Conservation (phyloP, 2,329 filamentous ascomycete species). For the Apiospora pterosperma region DNA sequence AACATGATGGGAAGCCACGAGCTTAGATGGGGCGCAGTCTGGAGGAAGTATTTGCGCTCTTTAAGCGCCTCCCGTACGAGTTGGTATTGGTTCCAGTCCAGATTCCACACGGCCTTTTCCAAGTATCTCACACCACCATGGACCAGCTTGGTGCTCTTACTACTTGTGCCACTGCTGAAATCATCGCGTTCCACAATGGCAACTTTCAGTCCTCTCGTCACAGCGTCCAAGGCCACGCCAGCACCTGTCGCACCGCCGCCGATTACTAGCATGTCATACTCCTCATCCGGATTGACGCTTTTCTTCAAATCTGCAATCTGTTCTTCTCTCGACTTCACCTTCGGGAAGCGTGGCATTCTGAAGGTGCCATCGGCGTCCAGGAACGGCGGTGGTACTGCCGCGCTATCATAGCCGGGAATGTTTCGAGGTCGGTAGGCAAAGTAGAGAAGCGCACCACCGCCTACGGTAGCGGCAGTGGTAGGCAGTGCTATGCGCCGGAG, state of each 20-base stretch:
- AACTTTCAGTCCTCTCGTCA: constrained; percentile 67
- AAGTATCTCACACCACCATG: constrained; percentile 73
- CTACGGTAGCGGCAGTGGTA: constrained; percentile 36
- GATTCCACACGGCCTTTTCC: constrained; percentile 72
- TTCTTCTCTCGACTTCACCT: constrained; percentile 57
- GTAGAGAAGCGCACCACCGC: constrained; percentile 41
- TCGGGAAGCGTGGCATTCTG: constrained; percentile 63
- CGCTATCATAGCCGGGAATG: constrained; percentile 66
- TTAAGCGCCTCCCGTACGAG: constrained; percentile 70
- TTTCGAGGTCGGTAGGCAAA: constrained; percentile 65
- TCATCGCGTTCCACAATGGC: constrained; percentile 71
- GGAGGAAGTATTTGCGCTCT: constrained; percentile 72
- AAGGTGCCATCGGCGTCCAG: constrained; percentile 67
- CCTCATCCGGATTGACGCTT: constrained; percentile 35
- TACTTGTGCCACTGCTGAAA: constrained; percentile 70
- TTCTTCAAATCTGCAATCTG: constrained; percentile 60
- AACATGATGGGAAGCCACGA: constrained; percentile 75
- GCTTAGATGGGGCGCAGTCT: constrained; percentile 71
- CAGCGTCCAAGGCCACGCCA: constrained; percentile 70
- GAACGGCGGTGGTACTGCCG: constrained; percentile 67
- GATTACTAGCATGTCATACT: constrained; percentile 69
- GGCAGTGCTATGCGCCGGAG: constrained; percentile 43
- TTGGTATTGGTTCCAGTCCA: constrained; percentile 70
- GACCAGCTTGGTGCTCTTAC: constrained; percentile 75
- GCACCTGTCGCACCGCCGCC: constrained; percentile 69